A percentile compares a stretch with the other conserved stretches of the same genome.
phyloP scores from a whole-genome alignment of 192 early-diverging fungal species.

The Fimicolochytrium jonesii region DNA sequence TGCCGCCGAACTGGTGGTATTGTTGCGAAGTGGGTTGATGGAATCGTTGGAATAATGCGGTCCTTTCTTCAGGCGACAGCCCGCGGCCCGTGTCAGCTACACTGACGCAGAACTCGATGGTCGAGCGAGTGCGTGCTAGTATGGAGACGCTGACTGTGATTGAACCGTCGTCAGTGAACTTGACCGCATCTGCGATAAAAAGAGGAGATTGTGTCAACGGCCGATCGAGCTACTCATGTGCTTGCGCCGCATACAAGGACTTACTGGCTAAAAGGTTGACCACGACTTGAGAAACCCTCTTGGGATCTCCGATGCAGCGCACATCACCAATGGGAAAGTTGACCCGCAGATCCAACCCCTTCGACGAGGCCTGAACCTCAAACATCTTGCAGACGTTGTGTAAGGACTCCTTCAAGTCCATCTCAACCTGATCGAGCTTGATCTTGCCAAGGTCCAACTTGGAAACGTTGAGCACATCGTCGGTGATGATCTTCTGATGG shows the following conservation, averaged over 20 bases:
- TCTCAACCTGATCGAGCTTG: background rate
- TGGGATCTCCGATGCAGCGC: constrained; percentile 7
- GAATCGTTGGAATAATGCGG: constrained; percentile 28
- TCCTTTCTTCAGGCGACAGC: constrained; percentile 22
- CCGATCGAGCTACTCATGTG: no score
- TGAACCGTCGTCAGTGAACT: constrained; percentile 9
- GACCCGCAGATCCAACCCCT: constrained; percentile 11
- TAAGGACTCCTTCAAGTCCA: background rate
- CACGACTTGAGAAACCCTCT: constrained; percentile 17
- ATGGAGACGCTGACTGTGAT: constrained; percentile 21
- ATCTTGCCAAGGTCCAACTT: background rate
- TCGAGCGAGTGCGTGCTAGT: background rate
- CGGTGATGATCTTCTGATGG: constrained; percentile 22
- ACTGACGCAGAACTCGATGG: background rate
- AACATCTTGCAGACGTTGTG: constrained; percentile 13
- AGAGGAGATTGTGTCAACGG: no score
- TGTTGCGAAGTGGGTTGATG: constrained; percentile 25
- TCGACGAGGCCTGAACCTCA: constrained; percentile 2
- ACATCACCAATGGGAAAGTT: constrained; percentile 13
- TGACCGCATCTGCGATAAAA: no score
- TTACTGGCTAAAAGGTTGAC: constrained; percentile 27
- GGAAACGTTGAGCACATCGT: constrained; percentile 10
- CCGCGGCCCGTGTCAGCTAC: constrained; percentile 35
- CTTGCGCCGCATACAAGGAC: no score
- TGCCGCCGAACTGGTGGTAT: constrained; percentile 36